Percentiles rank a stretch among this genome's conserved stretches.
Conservation (phyloP, 495 filamentous ascomycete species). For the Mycothermus thermophilus region DNA sequence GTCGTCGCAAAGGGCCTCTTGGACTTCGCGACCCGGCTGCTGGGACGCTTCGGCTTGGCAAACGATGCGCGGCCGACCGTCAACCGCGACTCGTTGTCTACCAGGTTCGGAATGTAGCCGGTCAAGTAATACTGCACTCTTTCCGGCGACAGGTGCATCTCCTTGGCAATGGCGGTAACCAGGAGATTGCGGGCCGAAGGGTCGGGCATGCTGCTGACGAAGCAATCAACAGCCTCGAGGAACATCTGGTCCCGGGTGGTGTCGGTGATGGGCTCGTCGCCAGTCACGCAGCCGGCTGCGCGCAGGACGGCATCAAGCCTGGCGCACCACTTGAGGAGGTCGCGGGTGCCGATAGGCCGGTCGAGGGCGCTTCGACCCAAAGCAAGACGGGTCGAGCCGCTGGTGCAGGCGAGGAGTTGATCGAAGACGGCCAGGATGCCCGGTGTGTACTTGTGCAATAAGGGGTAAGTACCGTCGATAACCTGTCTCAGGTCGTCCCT, state of each 20-base stretch:
- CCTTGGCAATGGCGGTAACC: constrained; percentile 58
- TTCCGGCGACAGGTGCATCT: constrained; percentile 72
- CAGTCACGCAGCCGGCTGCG: constrained; percentile 48
- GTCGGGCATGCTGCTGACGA: constrained; percentile 64
- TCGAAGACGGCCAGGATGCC: constrained; percentile 65
- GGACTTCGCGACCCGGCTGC: constrained; percentile 29
- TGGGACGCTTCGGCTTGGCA: constrained; percentile 28
- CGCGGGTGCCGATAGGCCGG: constrained; percentile 55
- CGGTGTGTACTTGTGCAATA: constrained; percentile 53
- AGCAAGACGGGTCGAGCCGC: constrained; percentile 37
- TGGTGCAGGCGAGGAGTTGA: constrained; percentile 41
- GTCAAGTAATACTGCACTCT: constrained; percentile 55
- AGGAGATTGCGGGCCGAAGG: constrained; percentile 45
- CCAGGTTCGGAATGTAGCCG: constrained; percentile 51
- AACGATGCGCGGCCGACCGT: constrained; percentile 55
- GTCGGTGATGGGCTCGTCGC: constrained; percentile 61
- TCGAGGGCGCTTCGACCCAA: constrained; percentile 41
- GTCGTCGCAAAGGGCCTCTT: constrained; percentile 57
- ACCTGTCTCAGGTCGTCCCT: constrained; percentile 64
- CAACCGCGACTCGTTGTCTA: constrained; percentile 42
- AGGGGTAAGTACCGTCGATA: constrained; percentile 50
- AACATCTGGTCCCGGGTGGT: constrained; percentile 71
- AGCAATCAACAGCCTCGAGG: constrained; percentile 78
- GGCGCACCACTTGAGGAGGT: constrained; percentile 80
- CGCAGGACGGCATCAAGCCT: constrained; percentile 49